Evolutionary conservation across 2,329 filamentous ascomycete genomes (phyloP).

Genomic region (Pyrenophora tritici-repentis): DNA sequence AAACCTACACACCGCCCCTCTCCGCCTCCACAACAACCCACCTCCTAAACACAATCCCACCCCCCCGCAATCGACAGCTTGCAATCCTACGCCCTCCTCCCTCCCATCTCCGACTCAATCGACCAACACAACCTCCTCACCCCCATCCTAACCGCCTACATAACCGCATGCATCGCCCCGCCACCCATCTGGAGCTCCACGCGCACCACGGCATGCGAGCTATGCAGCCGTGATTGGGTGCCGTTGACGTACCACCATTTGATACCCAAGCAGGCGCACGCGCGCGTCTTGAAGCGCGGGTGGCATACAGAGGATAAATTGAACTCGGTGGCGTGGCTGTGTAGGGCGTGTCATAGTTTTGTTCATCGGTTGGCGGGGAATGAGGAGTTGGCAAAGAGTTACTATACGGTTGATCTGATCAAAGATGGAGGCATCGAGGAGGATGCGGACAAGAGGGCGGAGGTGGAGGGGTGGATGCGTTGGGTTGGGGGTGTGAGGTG

Average conservation of each 20-base stretch:
- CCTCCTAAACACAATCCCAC: constrained; percentile 59
- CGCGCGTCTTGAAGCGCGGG: constrained; percentile 73
- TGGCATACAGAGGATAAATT: constrained; percentile 79
- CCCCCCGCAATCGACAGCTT: constrained; percentile 69
- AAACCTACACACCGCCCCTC: constrained; percentile 63
- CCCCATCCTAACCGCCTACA: constrained; percentile 67
- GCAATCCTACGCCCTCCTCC: constrained; percentile 66
- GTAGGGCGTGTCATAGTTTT: constrained; percentile 80
- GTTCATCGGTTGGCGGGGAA: constrained; percentile 77
- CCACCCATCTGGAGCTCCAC: constrained; percentile 68
- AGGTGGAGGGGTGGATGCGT: constrained; percentile 70
- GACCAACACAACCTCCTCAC: constrained; percentile 61
- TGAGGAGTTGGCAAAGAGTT: constrained; percentile 75
- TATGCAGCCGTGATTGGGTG: constrained; percentile 76
- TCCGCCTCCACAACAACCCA: constrained; percentile 56
- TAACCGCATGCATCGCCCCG: constrained; percentile 60
- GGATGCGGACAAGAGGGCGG: constrained; percentile 64
- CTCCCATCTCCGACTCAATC: constrained; percentile 44
- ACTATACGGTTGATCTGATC: constrained; percentile 74
- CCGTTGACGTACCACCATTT: constrained; percentile 83
- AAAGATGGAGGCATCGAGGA: constrained; percentile 74
- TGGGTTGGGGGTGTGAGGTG: constrained; percentile 78
- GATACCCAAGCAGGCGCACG: constrained; percentile 78
- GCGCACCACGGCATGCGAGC: constrained; percentile 66
- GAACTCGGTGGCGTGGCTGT: constrained; percentile 84